A percentile compares a stretch with the other conserved stretches of the same genome.
These are phyloP conservation scores for Akebia trifoliata DNA, from an alignment of 164 flowering plant genomes.

Conservation along the genomic window DNA sequence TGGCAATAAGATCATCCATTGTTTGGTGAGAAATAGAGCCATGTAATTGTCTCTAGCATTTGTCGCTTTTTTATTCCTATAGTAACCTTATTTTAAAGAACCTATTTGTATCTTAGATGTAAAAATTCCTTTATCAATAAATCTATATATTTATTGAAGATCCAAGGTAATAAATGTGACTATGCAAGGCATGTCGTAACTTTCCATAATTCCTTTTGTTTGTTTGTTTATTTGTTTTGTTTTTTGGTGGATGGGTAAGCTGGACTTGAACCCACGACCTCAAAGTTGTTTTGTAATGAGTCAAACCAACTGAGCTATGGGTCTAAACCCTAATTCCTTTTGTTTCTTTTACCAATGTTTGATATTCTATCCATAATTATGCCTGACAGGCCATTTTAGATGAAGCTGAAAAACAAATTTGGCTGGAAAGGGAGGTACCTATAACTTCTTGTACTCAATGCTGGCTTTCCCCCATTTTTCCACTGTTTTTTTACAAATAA, in stretches of 20 bases:
- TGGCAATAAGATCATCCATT: no score
- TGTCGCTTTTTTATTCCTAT: not conserved
- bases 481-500: not conserved
- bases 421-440: conserved; percentile 40
- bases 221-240: no score
- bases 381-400: conserved; percentile 18
- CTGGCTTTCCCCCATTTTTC: not conserved
- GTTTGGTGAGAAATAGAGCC: no score
- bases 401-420: conserved; percentile 31
- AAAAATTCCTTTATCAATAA: no score
- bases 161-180: no score
- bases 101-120: not conserved
- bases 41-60: not conserved
- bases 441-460: not conserved
- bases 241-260: no score
- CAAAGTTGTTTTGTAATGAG: no score
- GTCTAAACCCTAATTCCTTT: no score
- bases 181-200: no score
- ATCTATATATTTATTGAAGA: not conserved
- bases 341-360: not conserved
- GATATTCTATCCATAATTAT: not conserved
- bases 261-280: no score
- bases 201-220: no score
- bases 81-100: not conserved
- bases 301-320: no score